Percentiles rank a stretch among this genome's conserved stretches.
Conservation (phyloP, 441 rosid species). For the Bocquillonia castaneifolia region DNA sequence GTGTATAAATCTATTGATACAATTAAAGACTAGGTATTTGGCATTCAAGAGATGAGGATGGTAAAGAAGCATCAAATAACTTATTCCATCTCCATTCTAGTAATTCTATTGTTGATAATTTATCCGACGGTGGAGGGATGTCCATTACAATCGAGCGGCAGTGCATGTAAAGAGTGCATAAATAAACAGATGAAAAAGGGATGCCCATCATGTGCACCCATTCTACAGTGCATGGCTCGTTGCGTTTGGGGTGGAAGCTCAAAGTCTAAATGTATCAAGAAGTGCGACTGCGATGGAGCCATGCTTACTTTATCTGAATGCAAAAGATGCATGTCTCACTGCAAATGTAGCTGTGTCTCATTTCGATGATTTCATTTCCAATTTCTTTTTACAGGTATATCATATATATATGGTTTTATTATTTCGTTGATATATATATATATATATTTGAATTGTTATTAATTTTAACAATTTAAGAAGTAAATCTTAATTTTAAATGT, state of each 20-base stretch:
- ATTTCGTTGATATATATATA: too few relatives aligned
- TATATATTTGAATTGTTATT: too few relatives aligned
- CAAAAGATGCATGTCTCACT: constrained; percentile 63
- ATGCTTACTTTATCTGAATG: constrained; percentile 53
- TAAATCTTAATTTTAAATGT: too few relatives aligned
- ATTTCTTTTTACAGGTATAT: too few relatives aligned
- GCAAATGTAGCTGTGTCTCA: constrained; percentile 44
- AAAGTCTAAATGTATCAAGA: constrained; percentile 36
- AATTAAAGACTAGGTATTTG: background rate
- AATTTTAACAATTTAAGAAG: too few relatives aligned
- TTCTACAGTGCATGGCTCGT: constrained; percentile 67
- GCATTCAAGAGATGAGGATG: background rate
- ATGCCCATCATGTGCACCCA: constrained; percentile 60
- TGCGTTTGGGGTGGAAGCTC: constrained; percentile 72
- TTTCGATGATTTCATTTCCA: background rate
- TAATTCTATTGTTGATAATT: background rate
- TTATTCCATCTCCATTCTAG: background rate
- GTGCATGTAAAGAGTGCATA: constrained; percentile 54
- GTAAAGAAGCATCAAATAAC: background rate
- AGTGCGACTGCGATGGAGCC: constrained; percentile 49
- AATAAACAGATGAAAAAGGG: constrained; percentile 44
- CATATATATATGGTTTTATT: too few relatives aligned
- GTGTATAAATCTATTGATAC: too few relatives aligned
- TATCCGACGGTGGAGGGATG: constrained; percentile 28
- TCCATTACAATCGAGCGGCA: constrained; percentile 2